Evolutionary conservation across 768 basidiomycete genomes (phyloP), one percentile per base, ranked within the genome.

Genomic region (Mrakia hoshinonis): DNA sequence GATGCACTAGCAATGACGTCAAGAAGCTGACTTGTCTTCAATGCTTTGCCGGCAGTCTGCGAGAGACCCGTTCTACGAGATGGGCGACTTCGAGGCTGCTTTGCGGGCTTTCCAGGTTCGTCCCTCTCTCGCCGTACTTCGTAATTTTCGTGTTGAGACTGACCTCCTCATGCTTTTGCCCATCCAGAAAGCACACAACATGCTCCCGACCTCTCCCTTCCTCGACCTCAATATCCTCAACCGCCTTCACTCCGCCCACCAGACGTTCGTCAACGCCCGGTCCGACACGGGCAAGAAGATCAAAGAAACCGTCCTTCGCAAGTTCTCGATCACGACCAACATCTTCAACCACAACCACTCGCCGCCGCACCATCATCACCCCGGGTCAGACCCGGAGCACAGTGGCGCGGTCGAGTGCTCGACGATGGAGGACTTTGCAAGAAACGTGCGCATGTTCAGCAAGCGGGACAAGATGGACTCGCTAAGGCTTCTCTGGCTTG

Each of bases 381-480:
- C 22, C 20, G 58, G 58, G 10, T 31, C 31, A 22, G 58, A 61
- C 31, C 34, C 20, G 15, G 22, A 29, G 15, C 58, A 36, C 20
- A 39, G 22, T 4, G 58, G 58, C 4, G 58, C 31, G 22, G 34
- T 61, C 34, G 58, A 61, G 15, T 31, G 18, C 13, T 61, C 58
- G 3, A 61, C 20, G 34, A 61, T 61, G 20, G 58, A 61, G 36
- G 58, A 61, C 22, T 61, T 61, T 36, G 58, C 36, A 4, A 29
- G 58, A 31, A 61, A 61, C 34, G 34, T 61, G 31, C 31, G 36
- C 18, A 31, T 61, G 31, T 61, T 36, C 34, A 15, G 31, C 7
- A 61, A 61, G 22, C 7, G 58, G 22, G 58, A 61, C 58, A 61
- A 38, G 58, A 61, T 61, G 58, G 58, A 61, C 58, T 61, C 58